phyloP scores from a whole-genome alignment of 495 filamentous ascomycete species.

The Penicillium simplicissimum region DNA sequence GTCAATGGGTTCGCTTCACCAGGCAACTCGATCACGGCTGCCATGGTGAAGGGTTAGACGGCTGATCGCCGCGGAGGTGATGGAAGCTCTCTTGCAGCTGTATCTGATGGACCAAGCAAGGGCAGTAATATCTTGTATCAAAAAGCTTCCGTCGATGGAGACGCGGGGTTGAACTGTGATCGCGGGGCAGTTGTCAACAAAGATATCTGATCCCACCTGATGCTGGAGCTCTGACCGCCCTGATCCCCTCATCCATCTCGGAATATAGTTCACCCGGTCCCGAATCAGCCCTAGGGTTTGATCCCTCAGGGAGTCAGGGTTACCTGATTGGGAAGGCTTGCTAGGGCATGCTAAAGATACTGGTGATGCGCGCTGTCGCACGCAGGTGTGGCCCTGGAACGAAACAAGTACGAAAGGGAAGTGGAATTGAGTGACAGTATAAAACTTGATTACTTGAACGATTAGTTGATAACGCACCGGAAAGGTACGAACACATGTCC shows the following conservation, averaged over 20 bases:
- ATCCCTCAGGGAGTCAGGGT: constrained; percentile 34
- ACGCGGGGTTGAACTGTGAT: background rate
- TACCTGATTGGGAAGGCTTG: constrained; percentile 13
- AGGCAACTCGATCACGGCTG: constrained; percentile 52
- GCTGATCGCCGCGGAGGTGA: background rate
- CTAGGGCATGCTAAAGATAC: constrained; percentile 25
- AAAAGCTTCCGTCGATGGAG: background rate
- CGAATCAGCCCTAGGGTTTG: constrained; percentile 34
- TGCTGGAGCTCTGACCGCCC: constrained; percentile 4
- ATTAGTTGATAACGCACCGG: no score
- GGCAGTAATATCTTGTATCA: background rate
- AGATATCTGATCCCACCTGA: constrained; percentile 13
- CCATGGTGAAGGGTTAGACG: constrained; percentile 34
- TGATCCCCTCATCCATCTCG: constrained; percentile 35
- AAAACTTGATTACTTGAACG: no score
- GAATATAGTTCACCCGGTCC: constrained; percentile 28
- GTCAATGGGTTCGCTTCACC: constrained; percentile 64
- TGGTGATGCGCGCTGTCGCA: no score
- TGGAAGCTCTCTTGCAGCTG: constrained; percentile 6
- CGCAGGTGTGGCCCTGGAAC: no score
- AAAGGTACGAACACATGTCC: no score
- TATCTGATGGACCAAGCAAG: background rate
- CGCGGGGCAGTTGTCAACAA: constrained; percentile 4
- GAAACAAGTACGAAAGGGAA: no score
- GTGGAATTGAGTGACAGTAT: no score